Conservation (phyloP, 2,329 filamentous ascomycete genomes). For the Thielaviopsis punctulata region DNA sequence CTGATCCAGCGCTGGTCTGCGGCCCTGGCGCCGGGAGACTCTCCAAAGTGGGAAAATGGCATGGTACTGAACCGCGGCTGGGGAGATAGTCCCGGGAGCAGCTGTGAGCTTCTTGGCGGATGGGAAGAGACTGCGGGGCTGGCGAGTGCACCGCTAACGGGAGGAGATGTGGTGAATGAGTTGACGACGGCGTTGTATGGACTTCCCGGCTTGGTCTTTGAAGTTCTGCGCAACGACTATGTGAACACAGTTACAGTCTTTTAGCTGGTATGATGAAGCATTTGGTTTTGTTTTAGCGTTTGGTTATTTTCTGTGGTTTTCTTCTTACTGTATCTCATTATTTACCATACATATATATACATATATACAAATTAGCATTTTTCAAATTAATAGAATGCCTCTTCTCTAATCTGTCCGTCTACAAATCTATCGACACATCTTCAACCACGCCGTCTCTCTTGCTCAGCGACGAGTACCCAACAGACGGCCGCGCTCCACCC, state of each 20-base stretch:
- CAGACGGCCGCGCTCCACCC: neutral
- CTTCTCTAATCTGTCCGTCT: neutral
- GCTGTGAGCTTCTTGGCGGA: conserved; percentile 66
- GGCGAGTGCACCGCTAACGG: conserved; percentile 25
- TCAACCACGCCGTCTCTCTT: conserved; percentile 2
- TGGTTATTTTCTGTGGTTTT: neutral
- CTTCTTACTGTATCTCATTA: neutral
- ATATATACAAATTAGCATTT: neutral
- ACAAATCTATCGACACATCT: conserved; percentile 10
- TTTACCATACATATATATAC: neutral
- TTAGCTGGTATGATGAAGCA: conserved; percentile 24
- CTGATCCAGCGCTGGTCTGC: conserved; percentile 55
- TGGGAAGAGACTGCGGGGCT: conserved; percentile 56
- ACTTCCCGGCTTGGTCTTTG: conserved; percentile 86
- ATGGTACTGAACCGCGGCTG: conserved; percentile 87
- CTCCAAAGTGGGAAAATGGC: conserved; percentile 38
- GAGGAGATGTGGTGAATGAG: conserved; percentile 36
- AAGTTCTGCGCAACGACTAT: conserved; percentile 81
- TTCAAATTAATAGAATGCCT: neutral
- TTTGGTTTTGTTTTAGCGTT: neutral
- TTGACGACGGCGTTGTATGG: conserved; percentile 73
- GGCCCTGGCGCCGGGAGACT: conserved; percentile 39
- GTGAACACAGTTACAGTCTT: conserved; percentile 84
- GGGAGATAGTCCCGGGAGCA: conserved; percentile 82
- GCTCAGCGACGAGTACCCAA: conserved; percentile 1